Base-by-base conservation (phyloP, 1,139 yeast genomes). In the Magnusiomyces magnusii region DNA sequence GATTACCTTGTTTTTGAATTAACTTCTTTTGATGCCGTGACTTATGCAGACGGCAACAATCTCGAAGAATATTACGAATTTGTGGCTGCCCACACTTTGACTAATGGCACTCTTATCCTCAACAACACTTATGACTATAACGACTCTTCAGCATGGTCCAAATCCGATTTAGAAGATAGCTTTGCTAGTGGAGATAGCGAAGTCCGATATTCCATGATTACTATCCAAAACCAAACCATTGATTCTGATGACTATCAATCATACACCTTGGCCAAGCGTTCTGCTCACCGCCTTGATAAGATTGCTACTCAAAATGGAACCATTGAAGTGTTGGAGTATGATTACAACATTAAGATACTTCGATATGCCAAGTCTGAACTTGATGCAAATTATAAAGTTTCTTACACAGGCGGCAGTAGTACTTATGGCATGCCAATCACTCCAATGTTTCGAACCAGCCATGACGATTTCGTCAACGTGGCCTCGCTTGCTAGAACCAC, bases 71-170 rank as follows among this genome's bases (percentile, higher is more conserved):
- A 59, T 51, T 57, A 59, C 51, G 51, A 47, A 15, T 59, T 52
- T 34, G 34, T 59, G 3, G 52, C 55, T 13, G 41, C 42, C 28
- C 59, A 57, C 31, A 52, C 61, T 19, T 21, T 23, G 34, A 31
- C 42, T 3, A 57, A 57, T 36, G 59, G 59, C 17, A 54, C 59
- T 10, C 24, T 49, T 2, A 28, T 59, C 19, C 58, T 59, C 55
- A 59, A 59, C 57, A 34, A 59, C 49, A 59, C 61, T 19, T 59
- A 57, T 50, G 52, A 59, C 36, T 59, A 59, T 36, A 19, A 19
- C 36, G 49, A 41, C 31, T 52, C 49, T 47, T 21, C 28, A 10
- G 19, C 55, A 10, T 57, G 55, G 27, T 53, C 55, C 53, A 54
- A 59, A 39, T 41, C 21, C 41, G 31, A 47, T 10, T 44, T 59